These are phyloP conservation scores for Basidioascus undulatus DNA, from an alignment of 768 basidiomycete genomes.

Conservation along the genomic window DNA sequence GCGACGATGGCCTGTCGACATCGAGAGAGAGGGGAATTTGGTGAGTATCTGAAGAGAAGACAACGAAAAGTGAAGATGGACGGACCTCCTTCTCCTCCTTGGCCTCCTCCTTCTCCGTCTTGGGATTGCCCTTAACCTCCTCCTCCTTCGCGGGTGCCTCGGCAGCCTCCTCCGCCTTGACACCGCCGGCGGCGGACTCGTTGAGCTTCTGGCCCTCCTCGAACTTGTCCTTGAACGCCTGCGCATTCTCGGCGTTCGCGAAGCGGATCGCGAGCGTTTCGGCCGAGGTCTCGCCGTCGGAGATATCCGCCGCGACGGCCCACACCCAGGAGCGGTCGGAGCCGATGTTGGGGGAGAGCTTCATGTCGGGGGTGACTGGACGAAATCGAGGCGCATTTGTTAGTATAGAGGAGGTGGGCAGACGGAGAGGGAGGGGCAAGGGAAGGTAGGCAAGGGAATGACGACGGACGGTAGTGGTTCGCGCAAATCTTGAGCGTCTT, in stretches of 20 bases:
- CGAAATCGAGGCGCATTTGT: too few relatives aligned
- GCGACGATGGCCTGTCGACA: background rate
- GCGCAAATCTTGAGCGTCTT: slow-evolving; percentile 99
- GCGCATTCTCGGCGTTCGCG: slow-evolving; percentile 83
- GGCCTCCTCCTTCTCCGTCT: slow-evolving; percentile 19
- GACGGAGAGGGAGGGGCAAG: background rate
- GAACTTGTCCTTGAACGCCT: slow-evolving; percentile 68
- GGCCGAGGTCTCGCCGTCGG: slow-evolving; percentile 65
- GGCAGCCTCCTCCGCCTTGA: slow-evolving; percentile 17
- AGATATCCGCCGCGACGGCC: slow-evolving; percentile 78
- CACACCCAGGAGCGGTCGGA: slow-evolving; percentile 99
- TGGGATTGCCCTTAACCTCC: slow-evolving; percentile 14
- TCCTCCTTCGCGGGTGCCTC: slow-evolving; percentile 8
- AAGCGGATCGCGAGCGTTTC: slow-evolving; percentile 98
- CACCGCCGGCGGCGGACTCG: slow-evolving; percentile 16
- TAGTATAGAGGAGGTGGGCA: background rate
- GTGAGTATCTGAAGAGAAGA: too few relatives aligned
- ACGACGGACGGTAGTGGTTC: slow-evolving; percentile 61
- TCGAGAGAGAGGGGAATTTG: background rate
- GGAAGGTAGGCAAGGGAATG: background rate
- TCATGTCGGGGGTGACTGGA: slow-evolving; percentile 78
- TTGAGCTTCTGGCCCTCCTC: slow-evolving; percentile 60
- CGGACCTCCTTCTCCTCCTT: slow-evolving; percentile 18
- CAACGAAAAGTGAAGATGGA: too few relatives aligned
- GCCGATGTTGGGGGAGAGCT: slow-evolving; percentile 86